These are phyloP conservation scores for Eragrostis nindensis DNA, from an alignment of 176 grass and related monocot species.

Conservation along the genomic window DNA sequence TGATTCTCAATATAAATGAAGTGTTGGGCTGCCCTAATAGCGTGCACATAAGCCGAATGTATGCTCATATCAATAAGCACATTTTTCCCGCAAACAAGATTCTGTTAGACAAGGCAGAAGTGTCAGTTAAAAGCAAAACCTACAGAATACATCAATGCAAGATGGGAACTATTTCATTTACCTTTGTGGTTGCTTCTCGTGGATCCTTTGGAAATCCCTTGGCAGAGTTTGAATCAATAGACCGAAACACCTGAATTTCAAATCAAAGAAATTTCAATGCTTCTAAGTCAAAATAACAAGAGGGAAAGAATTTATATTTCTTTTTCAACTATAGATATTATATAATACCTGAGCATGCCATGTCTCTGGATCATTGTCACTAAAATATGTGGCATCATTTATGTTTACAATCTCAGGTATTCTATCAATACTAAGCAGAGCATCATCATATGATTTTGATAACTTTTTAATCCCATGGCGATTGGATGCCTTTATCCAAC, in stretches of 20 bases:
- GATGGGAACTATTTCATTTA: slow-evolving; percentile 38
- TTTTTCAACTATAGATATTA: background rate
- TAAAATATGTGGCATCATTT: slow-evolving; percentile 59
- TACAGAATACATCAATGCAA: background rate
- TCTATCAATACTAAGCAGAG: slow-evolving; percentile 71
- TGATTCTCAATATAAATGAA: slow-evolving; percentile 99
- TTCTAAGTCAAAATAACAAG: slow-evolving; percentile 17
- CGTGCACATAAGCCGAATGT: slow-evolving; percentile 94
- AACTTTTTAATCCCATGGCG: slow-evolving; percentile 88
- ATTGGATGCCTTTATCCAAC: slow-evolving; percentile 87
- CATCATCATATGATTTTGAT: slow-evolving; percentile 63
- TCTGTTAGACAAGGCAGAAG: slow-evolving; percentile 56
- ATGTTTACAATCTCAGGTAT: slow-evolving; percentile 62
- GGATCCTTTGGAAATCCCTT: slow-evolving; percentile 95
- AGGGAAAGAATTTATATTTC: background rate
- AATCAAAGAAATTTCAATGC: slow-evolving; percentile 17
- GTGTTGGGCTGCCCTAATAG: slow-evolving; percentile 87
- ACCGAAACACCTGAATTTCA: slow-evolving; percentile 73
- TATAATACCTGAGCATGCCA: slow-evolving; percentile 92
- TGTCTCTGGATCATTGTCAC: slow-evolving; percentile 80
- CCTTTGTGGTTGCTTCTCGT: slow-evolving; percentile 71
- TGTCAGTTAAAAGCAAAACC: slow-evolving; percentile 31
- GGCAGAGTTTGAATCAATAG: slow-evolving; percentile 92
- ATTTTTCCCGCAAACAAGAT: slow-evolving; percentile 95
- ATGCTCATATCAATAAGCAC: slow-evolving; percentile 96